Evolutionary conservation across 2,329 filamentous ascomycete species (phyloP).

Genomic region (Xylariaceae sp.): DNA sequence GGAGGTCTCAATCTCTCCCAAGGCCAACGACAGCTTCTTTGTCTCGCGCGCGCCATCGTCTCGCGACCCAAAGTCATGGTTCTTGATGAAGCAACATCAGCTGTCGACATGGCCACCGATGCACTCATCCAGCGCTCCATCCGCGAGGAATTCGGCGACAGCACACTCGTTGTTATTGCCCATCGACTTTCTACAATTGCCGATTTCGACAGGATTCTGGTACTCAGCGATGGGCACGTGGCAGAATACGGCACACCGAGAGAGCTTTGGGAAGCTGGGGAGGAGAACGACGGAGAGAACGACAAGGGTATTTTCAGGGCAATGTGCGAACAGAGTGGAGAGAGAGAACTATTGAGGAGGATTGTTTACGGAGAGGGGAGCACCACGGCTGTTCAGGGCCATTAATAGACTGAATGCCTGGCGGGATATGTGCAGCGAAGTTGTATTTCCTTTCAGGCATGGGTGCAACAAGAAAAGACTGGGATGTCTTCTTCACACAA

Average conservation of each 20-base stretch:
- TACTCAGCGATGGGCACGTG: conserved; percentile 63
- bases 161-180: conserved; percentile 70
- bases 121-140: conserved; percentile 69
- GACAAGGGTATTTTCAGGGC: conserved; percentile 15
- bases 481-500: too few relatives aligned
- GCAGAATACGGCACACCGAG: conserved; percentile 64
- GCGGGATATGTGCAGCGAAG: too few relatives aligned
- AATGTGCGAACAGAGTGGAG: conserved; percentile 22
- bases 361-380: conserved; percentile 14
- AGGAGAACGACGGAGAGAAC: background rate
- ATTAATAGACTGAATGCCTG: too few relatives aligned
- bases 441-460: too few relatives aligned
- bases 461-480: too few relatives aligned
- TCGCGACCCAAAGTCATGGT: conserved; percentile 72
- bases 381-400: background rate
- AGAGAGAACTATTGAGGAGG: conserved; percentile 13
- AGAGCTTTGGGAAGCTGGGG: conserved; percentile 50
- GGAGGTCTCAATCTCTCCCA: conserved; percentile 72
- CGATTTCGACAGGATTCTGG: conserved; percentile 71
- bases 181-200: conserved; percentile 73
- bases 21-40: conserved; percentile 72
- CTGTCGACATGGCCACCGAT: conserved; percentile 75
- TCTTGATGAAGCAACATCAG: conserved; percentile 74
- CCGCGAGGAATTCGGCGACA: conserved; percentile 62
- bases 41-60: conserved; percentile 69